Percentiles rank a stretch among this genome's conserved stretches.
Evolutionary conservation across 2,329 filamentous ascomycete genomes (phyloP).

Genomic region (Aspergillus flavus): DNA sequence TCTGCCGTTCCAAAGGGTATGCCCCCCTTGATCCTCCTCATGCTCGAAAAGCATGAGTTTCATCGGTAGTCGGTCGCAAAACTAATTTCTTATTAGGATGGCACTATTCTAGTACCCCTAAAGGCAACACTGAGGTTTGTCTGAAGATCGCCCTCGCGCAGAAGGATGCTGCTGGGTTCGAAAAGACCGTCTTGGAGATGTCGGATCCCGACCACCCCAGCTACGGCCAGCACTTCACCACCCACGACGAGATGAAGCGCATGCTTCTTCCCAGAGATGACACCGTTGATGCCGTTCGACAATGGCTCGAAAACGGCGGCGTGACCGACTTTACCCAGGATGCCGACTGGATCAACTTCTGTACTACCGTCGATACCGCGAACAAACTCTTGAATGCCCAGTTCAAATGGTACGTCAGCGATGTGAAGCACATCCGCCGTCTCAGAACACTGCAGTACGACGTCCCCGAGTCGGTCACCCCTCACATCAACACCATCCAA

Average conservation of each 20-base stretch:
- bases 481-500: conserved; percentile 44
- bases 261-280: conserved; percentile 50
- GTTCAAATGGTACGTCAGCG: conserved; percentile 43
- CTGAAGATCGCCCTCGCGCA: conserved; percentile 41
- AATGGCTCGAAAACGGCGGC: conserved; percentile 51
- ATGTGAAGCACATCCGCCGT: conserved; percentile 28
- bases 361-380: conserved; percentile 38
- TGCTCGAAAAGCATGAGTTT: background rate
- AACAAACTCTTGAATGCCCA: conserved; percentile 42
- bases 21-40: background rate
- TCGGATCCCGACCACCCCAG: conserved; percentile 51
- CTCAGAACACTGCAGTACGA: conserved; percentile 46
- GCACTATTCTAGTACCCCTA: conserved; percentile 33
- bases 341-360: conserved; percentile 44
- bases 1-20: conserved; percentile 37
- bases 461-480: conserved; percentile 36
- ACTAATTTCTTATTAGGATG: conserved; percentile 28
- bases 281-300: conserved; percentile 44
- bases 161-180: conserved; percentile 41
- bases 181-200: conserved; percentile 51
- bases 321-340: conserved; percentile 39
- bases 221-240: conserved; percentile 54
- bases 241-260: conserved; percentile 51
- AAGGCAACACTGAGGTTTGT: conserved; percentile 29
- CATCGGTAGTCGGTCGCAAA: background rate